Evolutionary conservation across 2,329 filamentous ascomycete genomes (phyloP), one percentile per base, ranked within the genome.

Genomic region (Berkeleyomyces rouxiae): DNA sequence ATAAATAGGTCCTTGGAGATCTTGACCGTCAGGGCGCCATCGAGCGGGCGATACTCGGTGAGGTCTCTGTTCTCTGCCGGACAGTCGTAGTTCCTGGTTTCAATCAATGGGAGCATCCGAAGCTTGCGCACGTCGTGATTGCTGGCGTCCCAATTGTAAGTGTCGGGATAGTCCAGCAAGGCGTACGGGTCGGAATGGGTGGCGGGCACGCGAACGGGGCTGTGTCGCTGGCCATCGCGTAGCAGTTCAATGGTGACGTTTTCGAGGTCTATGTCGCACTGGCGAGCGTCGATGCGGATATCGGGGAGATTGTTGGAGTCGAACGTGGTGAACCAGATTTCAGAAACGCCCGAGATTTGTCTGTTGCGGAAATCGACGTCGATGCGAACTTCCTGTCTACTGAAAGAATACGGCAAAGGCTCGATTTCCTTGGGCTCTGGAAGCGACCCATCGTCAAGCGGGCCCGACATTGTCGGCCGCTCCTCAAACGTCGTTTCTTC

Each of bases 331-430:
- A 97, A 83, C 39, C 85, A 87, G 68, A 99, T 87, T 67, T 91
- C 86, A 7, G 88, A 89, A 66, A 82, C 86, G 59, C 93, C 93
- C 65, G 82, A 84, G 69, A 97, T 76, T 69, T 79, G 81, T 73
- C 85, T 86, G 61, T 82, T 82, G 67, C 82, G 79, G 71, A 99
- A 95, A 74, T 95, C 88, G 70, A 99, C 79, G 69, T 97, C 91
- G 65, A 99, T 78, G 69, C 90, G 86, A 59, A 99, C 85, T 71
- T 88, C 88, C 74, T 97, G 92, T 74, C 90, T 86, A 62, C 89
- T 79, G 64, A 97, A 76, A 47, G 79, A 76, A 63, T 75, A 77
- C 36, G 75, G 73, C 13, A 73, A 71, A 2, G 75, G 67, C 3
- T 72, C 70, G 7, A 66, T 65, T 65, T 76, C 74, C 59, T 73